phyloP scores from a whole-genome alignment of 2,329 filamentous ascomycete genomes.

The Aureobasidium sp. region DNA sequence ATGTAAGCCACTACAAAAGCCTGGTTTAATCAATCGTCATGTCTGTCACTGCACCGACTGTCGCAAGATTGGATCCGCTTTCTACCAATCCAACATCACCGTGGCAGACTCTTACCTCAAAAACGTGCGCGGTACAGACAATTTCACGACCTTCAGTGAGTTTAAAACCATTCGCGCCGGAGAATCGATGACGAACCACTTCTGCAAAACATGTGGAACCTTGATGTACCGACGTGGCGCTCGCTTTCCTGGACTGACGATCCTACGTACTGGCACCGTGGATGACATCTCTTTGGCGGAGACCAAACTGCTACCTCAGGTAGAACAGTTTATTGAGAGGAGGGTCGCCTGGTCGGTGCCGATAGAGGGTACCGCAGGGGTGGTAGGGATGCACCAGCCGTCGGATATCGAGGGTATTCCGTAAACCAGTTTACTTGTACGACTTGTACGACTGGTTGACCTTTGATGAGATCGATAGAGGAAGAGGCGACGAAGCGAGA shows the following conservation, averaged over 20 bases:
- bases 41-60: constrained; percentile 55
- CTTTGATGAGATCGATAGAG: too few species aligned
- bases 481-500: too few species aligned
- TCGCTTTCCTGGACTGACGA: constrained; percentile 37
- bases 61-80: constrained; percentile 53
- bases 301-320: constrained; percentile 45
- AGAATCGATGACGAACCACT: constrained; percentile 52
- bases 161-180: constrained; percentile 39
- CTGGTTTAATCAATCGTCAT: constrained; percentile 44
- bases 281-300: constrained; percentile 54
- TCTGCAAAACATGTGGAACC: constrained; percentile 52
- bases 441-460: too few species aligned
- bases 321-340: constrained; percentile 47
- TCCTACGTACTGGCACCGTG: constrained; percentile 52
- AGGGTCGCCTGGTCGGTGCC: constrained; percentile 43
- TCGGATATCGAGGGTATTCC: neutral
- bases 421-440: neutral
- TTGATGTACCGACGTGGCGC: constrained; percentile 50
- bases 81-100: constrained; percentile 54
- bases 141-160: constrained; percentile 41
- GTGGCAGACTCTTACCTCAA: constrained; percentile 38
- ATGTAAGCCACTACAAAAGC: constrained; percentile 23
- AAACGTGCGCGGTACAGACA: constrained; percentile 45
- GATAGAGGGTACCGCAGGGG: constrained; percentile 28
- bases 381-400: constrained; percentile 6